Evolutionary conservation across 108 stramenopile species (phyloP).

Genomic region (Cylindrotheca closterium): DNA sequence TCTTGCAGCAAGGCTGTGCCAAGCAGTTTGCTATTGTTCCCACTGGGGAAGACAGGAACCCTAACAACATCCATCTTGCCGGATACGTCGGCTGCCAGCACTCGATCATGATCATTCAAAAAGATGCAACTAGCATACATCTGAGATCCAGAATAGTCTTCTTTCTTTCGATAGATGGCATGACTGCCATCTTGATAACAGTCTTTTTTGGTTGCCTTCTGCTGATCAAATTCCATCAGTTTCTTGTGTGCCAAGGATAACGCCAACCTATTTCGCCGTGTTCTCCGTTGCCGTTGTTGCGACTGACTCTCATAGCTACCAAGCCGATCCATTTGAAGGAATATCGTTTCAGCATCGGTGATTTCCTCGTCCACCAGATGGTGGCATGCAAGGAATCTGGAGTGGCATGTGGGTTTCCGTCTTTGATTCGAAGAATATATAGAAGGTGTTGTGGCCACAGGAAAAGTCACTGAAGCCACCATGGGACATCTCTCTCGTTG

Average conservation of each 20-base stretch:
- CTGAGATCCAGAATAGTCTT: conserved; percentile 4
- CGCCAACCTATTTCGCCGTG: neutral
- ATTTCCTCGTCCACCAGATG: neutral
- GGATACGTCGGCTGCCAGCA: conserved; percentile 17
- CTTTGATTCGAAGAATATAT: neutral
- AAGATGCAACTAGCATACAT: conserved; percentile 8
- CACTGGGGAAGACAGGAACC: conserved; percentile 1
- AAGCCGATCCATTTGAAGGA: too few relatives aligned
- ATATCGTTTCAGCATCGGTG: too few relatives aligned
- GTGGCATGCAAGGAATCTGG: neutral
- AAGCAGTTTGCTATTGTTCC: neutral
- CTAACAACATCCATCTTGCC: conserved; percentile 25
- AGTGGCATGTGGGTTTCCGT: too few relatives aligned
- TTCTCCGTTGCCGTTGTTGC: too few relatives aligned
- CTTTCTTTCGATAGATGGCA: conserved; percentile 1
- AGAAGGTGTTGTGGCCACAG: too few relatives aligned
- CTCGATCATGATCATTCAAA: conserved; percentile 23
- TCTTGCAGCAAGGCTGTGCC: neutral
- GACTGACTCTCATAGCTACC: too few relatives aligned
- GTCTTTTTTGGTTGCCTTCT: too few relatives aligned
- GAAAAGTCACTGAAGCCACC: too few relatives aligned
- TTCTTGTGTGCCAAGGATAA: neutral
- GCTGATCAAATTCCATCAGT: neutral
- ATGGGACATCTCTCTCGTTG: too few relatives aligned
- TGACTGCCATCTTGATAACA: conserved; percentile 5